phyloP scores from a whole-genome alignment of 306 rosid genomes.

The Casuarina equisetifolia region DNA sequence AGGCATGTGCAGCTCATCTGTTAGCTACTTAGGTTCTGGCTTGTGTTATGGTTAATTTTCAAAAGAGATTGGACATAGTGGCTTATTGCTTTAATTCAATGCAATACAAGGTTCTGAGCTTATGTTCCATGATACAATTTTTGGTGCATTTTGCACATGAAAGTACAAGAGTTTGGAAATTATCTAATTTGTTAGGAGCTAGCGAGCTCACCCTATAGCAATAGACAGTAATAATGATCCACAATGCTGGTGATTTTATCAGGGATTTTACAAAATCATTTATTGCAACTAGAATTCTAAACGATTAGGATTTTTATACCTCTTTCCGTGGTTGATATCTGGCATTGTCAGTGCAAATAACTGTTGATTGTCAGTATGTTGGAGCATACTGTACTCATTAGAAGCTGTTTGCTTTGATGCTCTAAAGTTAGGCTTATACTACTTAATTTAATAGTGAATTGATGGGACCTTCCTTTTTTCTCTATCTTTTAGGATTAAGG shows the following conservation, averaged over 20 bases:
- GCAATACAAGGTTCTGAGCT: slow-evolving; percentile 1
- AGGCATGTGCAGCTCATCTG: neutral
- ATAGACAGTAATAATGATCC: neutral
- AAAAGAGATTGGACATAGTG: neutral
- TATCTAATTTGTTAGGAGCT: neutral
- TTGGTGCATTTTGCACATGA: neutral
- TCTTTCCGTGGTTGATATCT: neutral
- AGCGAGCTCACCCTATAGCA: neutral
- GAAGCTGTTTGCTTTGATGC: neutral
- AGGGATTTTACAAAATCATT: neutral
- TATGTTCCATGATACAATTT: neutral
- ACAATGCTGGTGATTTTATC: neutral
- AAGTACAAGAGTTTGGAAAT: neutral
- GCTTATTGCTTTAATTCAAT: neutral
- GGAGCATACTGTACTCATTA: neutral
- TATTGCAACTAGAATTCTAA: neutral
- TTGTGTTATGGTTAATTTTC: neutral
- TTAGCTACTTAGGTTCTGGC: neutral
- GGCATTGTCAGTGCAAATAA: neutral
- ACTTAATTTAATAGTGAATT: slow-evolving; percentile 8
- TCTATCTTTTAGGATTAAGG: slow-evolving; percentile 64
- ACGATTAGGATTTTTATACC: neutral
- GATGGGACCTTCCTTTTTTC: neutral
- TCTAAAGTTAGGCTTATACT: neutral
- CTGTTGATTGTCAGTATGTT: neutral